Evolutionary conservation across 371 early-diverging fungal species (phyloP), one percentile per base, ranked within the genome.

Genomic region (Dichotomocladium elegans): DNA sequence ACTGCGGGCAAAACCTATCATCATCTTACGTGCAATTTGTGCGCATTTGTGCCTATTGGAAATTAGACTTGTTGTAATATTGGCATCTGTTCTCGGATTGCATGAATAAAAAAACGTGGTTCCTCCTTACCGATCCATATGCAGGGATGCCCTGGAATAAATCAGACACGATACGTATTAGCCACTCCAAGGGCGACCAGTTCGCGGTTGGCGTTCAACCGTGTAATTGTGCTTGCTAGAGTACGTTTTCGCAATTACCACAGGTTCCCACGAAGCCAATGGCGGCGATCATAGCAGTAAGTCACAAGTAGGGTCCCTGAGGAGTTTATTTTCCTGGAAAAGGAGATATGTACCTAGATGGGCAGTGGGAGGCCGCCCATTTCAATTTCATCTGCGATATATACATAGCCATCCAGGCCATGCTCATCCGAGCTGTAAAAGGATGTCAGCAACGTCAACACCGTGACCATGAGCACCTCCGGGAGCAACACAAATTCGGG

Each of bases 241-340:
- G 59, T 90, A 96, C 9, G 90, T 91, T 60, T 95, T 93, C 12
- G 92, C 87, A 26, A 92, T 88, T 11, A 89, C 93, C 49, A 95
- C 87, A 7, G 91, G 87, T 68, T 96, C n/a, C 96, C n/a, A 98
- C 94, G 64, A 95, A 95, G 1, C 97, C 98, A 63, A 95, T 91
- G 58, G 92, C 81, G 17, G 95, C 79, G 53, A 95, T 93, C 51
- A 93, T 76, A 24, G 92, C 86, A 3, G 93, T n/a, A 57, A 0
- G 70, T 73, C 14, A 77, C 61, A 26, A 73, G 47, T 15, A 77
- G 30, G 53, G 82, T 86, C 61, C 85, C 80, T 66, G 91, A 55
- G 46, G 84, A 79, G 5, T 78, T 68, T 22, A 74, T 58, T 3
- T 68, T 60, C 9, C 86, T 84, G 4, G 85, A 57, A 4, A 66